Base-by-base conservation (phyloP, 805 yeast genomes). In the Kuraishia piskuri region DNA sequence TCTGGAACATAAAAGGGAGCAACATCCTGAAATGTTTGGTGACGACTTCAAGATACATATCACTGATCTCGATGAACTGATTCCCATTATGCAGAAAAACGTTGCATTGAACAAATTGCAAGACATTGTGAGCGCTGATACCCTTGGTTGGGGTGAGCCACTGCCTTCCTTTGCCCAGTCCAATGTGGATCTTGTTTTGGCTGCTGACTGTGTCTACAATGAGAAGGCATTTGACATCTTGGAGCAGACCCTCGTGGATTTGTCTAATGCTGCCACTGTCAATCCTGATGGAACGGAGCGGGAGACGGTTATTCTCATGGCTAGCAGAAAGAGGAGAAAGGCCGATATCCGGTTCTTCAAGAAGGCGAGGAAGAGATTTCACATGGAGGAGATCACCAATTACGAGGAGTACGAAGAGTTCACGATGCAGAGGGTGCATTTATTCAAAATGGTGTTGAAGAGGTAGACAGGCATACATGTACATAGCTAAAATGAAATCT, bases 161-260 rank as follows among this genome's bases (percentile, higher is more conserved):
- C 56, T 74, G 12, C 78, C 79, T 4, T 66, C 58, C 0, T 60
- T 59, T 0, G 66, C 63, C 4, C 52, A 54, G 12, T 31, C 46
- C 5, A 53, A 53, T 22, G 69, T 72, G 2, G 83, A 79, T 61
- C 64, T 79, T 4, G 64, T 80, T 2, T 60, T 80, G 22, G 85
- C 84, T 4, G 85, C 85, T 0, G 86, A 80, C 61, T 80, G 84
- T 62, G 84, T 81, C 14, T 80, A 80, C 54, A 66, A 77, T 24
- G 85, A 79, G 58, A 60, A 67, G 9, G 81, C 83, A 2, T 80
- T 81, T 59, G 82, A 81, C 3, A 59, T 79, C 46, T 61, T 80
- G 44, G 79, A 77, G 52, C 63, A 68, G 55, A 80, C 85, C 0
- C 62, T 80, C 26, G 55, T 78, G 37, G 79, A 78, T 54, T 58